Evolutionary conservation across 345 rosid genomes (phyloP), one percentile per base, ranked within the genome.

Genomic region (Moricandia moricandioides): DNA sequence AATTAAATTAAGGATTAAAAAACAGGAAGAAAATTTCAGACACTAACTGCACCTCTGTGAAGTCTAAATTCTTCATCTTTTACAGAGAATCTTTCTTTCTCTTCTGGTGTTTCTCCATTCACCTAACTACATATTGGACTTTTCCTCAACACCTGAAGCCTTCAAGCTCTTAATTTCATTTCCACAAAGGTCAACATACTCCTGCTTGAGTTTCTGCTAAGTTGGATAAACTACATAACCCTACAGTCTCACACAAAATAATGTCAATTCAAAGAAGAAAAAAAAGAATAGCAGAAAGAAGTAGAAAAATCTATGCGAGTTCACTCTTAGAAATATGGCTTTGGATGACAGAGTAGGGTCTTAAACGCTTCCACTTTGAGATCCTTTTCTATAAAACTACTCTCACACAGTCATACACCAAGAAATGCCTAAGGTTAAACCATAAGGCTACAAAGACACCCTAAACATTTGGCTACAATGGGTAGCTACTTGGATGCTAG

Each of bases 321-420:
- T n/a, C n/a, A n/a, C n/a, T n/a, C n/a, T n/a, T n/a, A n/a, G n/a
- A n/a, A n/a, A n/a, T n/a, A n/a, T n/a, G n/a, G n/a, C n/a, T n/a
- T n/a, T n/a, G n/a, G n/a, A n/a, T n/a, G n/a, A n/a, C n/a, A n/a
- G n/a, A n/a, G n/a, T n/a, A n/a, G 87, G 4, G 99, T 92, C 85
- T 83, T 90, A 77, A 92, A 95, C 78, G 97, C 97, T 87, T 78
- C 90, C 6, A 91, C 96, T 85, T 90, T 90, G 55, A 88, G 87
- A 83, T 92, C 89, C n/a, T n/a, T n/a, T n/a, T n/a, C n/a, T n/a
- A n/a, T n/a, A n/a, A n/a, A n/a, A n/a, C n/a, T n/a, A n/a, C n/a
- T n/a, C n/a, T n/a, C n/a, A n/a, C n/a, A n/a, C n/a, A n/a, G n/a
- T n/a, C 97, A 97, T 91, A 82, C 79, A 85, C 27, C 71, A 69